A percentile compares a stretch with the other conserved stretches of the same genome.
Evolutionary conservation across 768 basidiomycete species (phyloP).

Genomic region (Boletus vermiculosoides): DNA sequence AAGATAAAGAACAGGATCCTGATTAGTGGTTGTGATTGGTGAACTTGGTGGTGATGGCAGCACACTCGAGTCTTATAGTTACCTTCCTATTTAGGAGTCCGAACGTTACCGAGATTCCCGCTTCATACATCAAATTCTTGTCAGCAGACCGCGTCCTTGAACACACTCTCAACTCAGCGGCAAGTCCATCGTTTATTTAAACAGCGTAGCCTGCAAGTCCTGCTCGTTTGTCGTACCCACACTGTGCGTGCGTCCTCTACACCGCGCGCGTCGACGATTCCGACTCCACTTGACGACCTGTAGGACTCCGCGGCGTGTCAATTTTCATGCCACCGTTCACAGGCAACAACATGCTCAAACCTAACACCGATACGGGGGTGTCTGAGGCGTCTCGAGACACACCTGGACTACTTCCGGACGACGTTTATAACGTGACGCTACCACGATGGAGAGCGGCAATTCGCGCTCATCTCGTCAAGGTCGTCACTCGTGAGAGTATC

Average conservation of each 20-base stretch:
- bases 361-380: neutral
- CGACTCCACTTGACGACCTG: neutral
- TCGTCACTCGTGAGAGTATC: constrained; percentile 57
- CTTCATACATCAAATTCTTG: neutral
- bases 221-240: neutral
- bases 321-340: constrained; percentile 1
- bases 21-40: too few species aligned
- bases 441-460: constrained; percentile 65
- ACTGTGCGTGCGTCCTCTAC: neutral
- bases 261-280: neutral
- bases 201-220: neutral
- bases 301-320: neutral
- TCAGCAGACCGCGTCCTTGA: too few species aligned
- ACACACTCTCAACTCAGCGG: neutral
- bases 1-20: too few species aligned
- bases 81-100: neutral
- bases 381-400: neutral
- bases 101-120: neutral
- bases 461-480: constrained; percentile 50
- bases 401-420: constrained; percentile 28
- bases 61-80: too few species aligned
- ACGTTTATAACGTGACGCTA: constrained; percentile 65
- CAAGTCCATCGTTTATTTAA: neutral
- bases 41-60: too few species aligned
- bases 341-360: neutral